phyloP scores from a whole-genome alignment of 2,329 filamentous ascomycete genomes.

The Botryosphaeria agaves region DNA sequence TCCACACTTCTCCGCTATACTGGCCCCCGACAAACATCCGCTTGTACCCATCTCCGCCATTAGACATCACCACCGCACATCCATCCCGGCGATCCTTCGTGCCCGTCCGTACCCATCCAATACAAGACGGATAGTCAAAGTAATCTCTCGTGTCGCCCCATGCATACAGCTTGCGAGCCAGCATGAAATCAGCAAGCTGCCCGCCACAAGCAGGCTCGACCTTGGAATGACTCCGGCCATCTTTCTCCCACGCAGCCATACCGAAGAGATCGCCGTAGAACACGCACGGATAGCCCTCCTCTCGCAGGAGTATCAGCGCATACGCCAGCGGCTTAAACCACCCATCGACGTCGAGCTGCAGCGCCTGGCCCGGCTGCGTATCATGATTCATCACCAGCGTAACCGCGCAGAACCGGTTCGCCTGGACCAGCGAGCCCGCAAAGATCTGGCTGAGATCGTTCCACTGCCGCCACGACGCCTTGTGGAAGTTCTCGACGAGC shows the following conservation, averaged over 20 bases:
- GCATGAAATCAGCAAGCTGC: constrained; percentile 39
- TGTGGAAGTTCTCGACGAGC: constrained; percentile 49
- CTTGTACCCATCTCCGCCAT: constrained; percentile 5
- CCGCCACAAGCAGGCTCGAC: constrained; percentile 24
- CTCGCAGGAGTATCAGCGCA: constrained; percentile 49
- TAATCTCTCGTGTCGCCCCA: constrained; percentile 50
- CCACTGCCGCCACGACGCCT: too few species aligned
- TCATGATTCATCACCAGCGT: constrained; percentile 60
- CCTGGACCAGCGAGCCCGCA: constrained; percentile 38
- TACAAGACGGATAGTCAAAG: constrained; percentile 40
- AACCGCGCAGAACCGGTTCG: too few species aligned
- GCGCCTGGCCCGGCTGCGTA: constrained; percentile 44
- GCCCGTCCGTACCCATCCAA: constrained; percentile 41
- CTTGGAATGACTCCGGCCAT: constrained; percentile 31
- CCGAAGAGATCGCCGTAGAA: constrained; percentile 59
- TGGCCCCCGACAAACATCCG: constrained; percentile 1
- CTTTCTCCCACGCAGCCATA: too few species aligned
- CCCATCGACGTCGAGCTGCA: constrained; percentile 43
- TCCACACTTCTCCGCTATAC: constrained; percentile 1
- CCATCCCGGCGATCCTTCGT: constrained; percentile 19
- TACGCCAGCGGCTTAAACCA: constrained; percentile 60
- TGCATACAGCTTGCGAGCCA: constrained; percentile 47
- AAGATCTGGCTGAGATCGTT: constrained; percentile 30
- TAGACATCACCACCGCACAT: constrained; percentile 15
- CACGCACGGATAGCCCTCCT: constrained; percentile 45